Percentiles rank a stretch among this genome's conserved stretches.
Evolutionary conservation across 2,329 filamentous ascomycete genomes (phyloP).

Genomic region (Phialophora chinensis): DNA sequence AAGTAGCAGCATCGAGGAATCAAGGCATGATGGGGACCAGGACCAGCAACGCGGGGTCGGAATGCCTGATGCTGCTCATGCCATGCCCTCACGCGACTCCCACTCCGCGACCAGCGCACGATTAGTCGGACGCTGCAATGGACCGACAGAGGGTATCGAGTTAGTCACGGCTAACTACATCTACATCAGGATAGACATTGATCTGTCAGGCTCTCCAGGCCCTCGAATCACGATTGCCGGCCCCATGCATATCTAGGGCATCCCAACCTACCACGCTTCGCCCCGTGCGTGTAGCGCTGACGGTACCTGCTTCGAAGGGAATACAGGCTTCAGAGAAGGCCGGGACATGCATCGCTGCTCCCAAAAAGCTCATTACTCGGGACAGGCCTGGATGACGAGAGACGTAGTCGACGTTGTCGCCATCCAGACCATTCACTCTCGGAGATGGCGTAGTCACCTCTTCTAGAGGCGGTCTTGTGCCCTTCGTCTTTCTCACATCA

Average conservation of each 20-base stretch:
- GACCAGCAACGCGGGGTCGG: slow-evolving; percentile 1
- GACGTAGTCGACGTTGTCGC: background rate
- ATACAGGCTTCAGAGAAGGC: background rate
- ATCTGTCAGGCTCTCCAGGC: slow-evolving; percentile 14
- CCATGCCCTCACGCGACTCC: background rate
- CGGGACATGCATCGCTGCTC: background rate
- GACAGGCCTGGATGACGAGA: slow-evolving; percentile 12
- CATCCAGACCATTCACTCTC: background rate
- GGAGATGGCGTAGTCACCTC: background rate
- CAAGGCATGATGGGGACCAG: background rate
- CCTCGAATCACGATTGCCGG: slow-evolving; percentile 8
- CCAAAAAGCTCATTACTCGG: background rate
- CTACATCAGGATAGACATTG: slow-evolving; percentile 15
- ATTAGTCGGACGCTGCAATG: background rate
- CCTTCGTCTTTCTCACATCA: slow-evolving; percentile 19
- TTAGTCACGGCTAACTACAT: slow-evolving; percentile 1
- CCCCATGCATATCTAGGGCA: background rate
- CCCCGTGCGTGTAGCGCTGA: slow-evolving; percentile 17
- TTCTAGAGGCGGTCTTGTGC: background rate
- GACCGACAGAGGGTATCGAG: background rate
- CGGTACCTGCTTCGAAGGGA: slow-evolving; percentile 16
- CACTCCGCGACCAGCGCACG: background rate
- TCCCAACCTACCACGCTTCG: slow-evolving; percentile 12
- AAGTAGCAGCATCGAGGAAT: background rate
- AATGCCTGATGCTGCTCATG: background rate